Evolutionary conservation across 176 grass and related monocot genomes (phyloP).

Genomic region (Hsuehochloa calcarea): DNA sequence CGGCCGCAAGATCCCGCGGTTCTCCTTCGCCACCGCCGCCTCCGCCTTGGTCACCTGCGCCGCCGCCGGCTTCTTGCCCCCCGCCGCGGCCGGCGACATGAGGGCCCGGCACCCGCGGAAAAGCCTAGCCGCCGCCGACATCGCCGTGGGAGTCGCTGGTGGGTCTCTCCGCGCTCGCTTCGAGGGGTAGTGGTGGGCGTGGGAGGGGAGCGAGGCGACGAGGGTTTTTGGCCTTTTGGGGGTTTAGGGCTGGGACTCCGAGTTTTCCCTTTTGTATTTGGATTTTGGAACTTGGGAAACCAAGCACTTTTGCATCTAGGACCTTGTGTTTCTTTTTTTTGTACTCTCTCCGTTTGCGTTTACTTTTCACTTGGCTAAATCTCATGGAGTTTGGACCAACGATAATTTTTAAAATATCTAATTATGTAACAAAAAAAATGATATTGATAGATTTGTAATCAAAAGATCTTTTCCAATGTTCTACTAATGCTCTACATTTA

Average conservation of each 20-base stretch:
- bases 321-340: accelerated
- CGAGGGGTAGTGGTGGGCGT: neutral
- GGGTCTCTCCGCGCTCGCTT: neutral
- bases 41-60: neutral
- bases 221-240: slow-evolving; percentile 40
- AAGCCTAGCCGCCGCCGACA: slow-evolving; percentile 50
- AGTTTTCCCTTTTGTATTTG: slow-evolving; percentile 27
- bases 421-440: too few species aligned
- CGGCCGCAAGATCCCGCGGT: slow-evolving; percentile 44
- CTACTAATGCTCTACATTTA: too few species aligned
- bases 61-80: slow-evolving; percentile 11
- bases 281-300: neutral
- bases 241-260: slow-evolving; percentile 44
- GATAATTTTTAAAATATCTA: too few species aligned
- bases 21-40: slow-evolving; percentile 1
- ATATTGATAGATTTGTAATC: too few species aligned
- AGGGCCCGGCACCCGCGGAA: slow-evolving; percentile 58
- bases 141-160: slow-evolving; percentile 23
- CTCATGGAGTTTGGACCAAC: too few species aligned
- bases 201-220: neutral
- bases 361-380: too few species aligned
- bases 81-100: slow-evolving; percentile 50
- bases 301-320: neutral
- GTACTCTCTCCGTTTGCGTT: too few species aligned
- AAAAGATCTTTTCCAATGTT: too few species aligned